Evolutionary conservation across 176 grass and related monocot species (phyloP), one percentile per base, ranked within the genome.

Genomic region (Rhynchospora breviuscula): DNA sequence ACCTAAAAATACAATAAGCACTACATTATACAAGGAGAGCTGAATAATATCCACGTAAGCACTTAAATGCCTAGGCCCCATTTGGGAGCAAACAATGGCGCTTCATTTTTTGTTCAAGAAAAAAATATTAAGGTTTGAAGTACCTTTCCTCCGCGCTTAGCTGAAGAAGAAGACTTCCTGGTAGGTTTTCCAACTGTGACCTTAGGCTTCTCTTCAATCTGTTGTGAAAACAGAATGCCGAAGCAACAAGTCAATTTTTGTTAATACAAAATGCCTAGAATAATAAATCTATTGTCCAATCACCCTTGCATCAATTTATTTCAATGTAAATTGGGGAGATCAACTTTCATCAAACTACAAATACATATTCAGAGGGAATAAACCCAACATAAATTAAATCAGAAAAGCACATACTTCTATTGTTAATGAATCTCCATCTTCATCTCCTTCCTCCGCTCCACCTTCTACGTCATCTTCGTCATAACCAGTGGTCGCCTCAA

Each of bases 161-260:
- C 61, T 9, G 80, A 82, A 15, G 46, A 53, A 76, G 33, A 47
- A 81, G 79, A 68, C 44, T 82, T 64, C 62, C 9, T 56, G 2
- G 62, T 12, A 82, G 80, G 40, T 68, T 48, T 52, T 53, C 67
- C 46, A 52, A 19, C 18, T 82, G 21, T 11, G 46, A 68, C 80
- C 22, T 82, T 19, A 54, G 22, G 44, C 48, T 82, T 29, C 26
- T 22, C 44, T 46, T 44, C 56, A 81, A 81, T 81, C 79, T 81
- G 29, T 17, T 40, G 46, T 40, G 46, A 81, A 81, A 33, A 63
- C 22, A 63, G 63, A 8, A 81, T 8, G 25, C 9, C 10, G 8
- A 26, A 81, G 4, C 2, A 64, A 81, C 33, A 8, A 81, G 22
- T 81, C 19, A 63, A 8, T 64, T 46, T 46, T 48, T 18, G 33